A percentile compares a stretch with the other conserved stretches of the same genome.
phyloP scores from a whole-genome alignment of 257 asterid species.

The Apocynum venetum region DNA sequence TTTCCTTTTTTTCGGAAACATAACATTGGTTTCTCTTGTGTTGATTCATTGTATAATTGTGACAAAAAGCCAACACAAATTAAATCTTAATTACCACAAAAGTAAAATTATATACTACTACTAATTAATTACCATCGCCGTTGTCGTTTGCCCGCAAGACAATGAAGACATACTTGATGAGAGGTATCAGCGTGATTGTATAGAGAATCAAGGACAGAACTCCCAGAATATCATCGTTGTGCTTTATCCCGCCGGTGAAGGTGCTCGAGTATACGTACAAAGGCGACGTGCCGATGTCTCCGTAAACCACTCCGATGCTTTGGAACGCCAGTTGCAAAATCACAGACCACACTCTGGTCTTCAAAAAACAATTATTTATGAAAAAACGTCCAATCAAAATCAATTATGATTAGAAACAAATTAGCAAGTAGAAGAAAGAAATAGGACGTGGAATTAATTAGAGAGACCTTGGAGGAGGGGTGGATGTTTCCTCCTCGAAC shows the following conservation, averaged over 20 bases:
- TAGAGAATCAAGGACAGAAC: slow-evolving; percentile 49
- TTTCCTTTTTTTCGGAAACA: too few relatives aligned
- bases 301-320: slow-evolving; percentile 57
- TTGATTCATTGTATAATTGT: too few relatives aligned
- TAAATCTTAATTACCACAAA: too few relatives aligned
- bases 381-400: too few relatives aligned
- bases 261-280: slow-evolving; percentile 45
- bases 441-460: too few relatives aligned
- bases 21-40: too few relatives aligned
- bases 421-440: too few relatives aligned
- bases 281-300: slow-evolving; percentile 65
- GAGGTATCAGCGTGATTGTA: slow-evolving; percentile 47
- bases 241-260: slow-evolving; percentile 35
- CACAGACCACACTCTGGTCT: slow-evolving; percentile 28
- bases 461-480: slow-evolving; percentile 20
- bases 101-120: too few relatives aligned
- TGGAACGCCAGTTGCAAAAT: slow-evolving; percentile 53
- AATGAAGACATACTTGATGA: slow-evolving; percentile 48
- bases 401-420: too few relatives aligned
- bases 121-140: slow-evolving; percentile 43
- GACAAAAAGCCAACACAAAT: too few relatives aligned
- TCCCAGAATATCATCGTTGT: slow-evolving; percentile 49
- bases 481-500: background rate
- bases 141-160: slow-evolving; percentile 56
- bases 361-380: background rate